phyloP scores from a whole-genome alignment of 129 eudicot species.

The Escallonia herrerae region DNA sequence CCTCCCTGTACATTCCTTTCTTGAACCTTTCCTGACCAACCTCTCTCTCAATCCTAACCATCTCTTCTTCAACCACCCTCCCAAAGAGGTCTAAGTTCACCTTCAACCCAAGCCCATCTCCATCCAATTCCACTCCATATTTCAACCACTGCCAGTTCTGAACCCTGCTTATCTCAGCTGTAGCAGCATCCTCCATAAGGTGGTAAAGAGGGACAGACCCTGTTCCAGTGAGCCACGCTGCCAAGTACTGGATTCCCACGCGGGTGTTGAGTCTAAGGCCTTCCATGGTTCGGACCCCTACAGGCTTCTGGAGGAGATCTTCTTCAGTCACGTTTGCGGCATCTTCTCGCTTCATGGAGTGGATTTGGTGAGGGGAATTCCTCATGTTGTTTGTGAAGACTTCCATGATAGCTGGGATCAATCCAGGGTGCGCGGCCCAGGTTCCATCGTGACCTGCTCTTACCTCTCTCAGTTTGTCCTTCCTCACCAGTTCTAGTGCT shows the following conservation, averaged over 20 bases:
- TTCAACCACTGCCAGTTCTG: conserved; percentile 98
- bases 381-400: conserved; percentile 74
- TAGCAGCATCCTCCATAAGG: conserved; percentile 97
- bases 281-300: conserved; percentile 79
- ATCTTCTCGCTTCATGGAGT: conserved; percentile 53
- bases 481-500: conserved; percentile 71
- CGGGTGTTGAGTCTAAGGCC: conserved; percentile 88
- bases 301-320: conserved; percentile 70
- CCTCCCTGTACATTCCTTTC: conserved; percentile 85
- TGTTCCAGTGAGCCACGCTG: conserved; percentile 87
- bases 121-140: conserved; percentile 65
- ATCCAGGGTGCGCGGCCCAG: conserved; percentile 98
- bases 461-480: conserved; percentile 81
- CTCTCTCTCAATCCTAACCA: conserved; percentile 70
- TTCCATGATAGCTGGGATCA: conserved; percentile 75
- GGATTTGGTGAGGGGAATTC: conserved; percentile 51
- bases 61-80: conserved; percentile 74
- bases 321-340: conserved; percentile 55
- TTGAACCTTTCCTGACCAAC: conserved; percentile 60
- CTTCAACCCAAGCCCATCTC: conserved; percentile 64
- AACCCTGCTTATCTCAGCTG: conserved; percentile 89
- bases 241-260: conserved; percentile 86
- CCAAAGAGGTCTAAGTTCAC: conserved; percentile 64
- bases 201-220: conserved; percentile 89
- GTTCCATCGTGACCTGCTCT: conserved; percentile 93